These are phyloP conservation scores for Aaosphaeria arxii DNA, from an alignment of 2,329 filamentous ascomycete genomes.

Conservation along the genomic window DNA sequence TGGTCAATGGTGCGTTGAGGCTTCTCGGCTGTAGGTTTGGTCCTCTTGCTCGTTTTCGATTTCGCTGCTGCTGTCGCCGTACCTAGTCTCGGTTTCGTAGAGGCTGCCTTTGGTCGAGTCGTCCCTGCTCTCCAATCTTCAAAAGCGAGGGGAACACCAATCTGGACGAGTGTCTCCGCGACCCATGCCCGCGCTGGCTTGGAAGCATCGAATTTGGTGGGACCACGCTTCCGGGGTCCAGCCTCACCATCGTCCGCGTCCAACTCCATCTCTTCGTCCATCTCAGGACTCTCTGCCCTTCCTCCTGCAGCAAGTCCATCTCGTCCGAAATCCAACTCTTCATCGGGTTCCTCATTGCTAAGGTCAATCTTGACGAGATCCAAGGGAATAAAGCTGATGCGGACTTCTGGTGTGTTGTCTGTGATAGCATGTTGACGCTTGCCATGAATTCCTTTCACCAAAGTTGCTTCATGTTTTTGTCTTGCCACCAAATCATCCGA, in stretches of 20 bases:
- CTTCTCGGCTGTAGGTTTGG: slow-evolving; percentile 19
- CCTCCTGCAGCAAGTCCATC: slow-evolving; percentile 14
- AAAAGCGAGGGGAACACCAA: slow-evolving; percentile 64
- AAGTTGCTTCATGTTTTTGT: slow-evolving; percentile 47
- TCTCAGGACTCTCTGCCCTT: neutral
- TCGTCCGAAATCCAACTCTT: slow-evolving; percentile 50
- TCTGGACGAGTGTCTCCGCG: slow-evolving; percentile 59
- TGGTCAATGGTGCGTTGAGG: slow-evolving; percentile 14
- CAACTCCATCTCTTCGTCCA: slow-evolving; percentile 8
- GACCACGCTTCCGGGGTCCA: slow-evolving; percentile 44
- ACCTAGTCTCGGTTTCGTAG: neutral
- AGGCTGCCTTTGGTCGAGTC: slow-evolving; percentile 17
- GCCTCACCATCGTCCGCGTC: slow-evolving; percentile 32
- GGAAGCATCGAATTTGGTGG: slow-evolving; percentile 60
- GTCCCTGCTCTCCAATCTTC: slow-evolving; percentile 59
- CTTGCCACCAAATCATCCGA: slow-evolving; percentile 34
- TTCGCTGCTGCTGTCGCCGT: neutral
- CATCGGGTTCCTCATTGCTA: slow-evolving; percentile 68
- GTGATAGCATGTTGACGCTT: slow-evolving; percentile 69
- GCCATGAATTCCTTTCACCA: slow-evolving; percentile 66
- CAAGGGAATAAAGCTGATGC: slow-evolving; percentile 73
- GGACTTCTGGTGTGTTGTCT: slow-evolving; percentile 72
- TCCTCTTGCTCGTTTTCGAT: neutral
- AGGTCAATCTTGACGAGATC: slow-evolving; percentile 77
- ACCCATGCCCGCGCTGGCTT: slow-evolving; percentile 68